Evolutionary conservation across 1,284 basidiomycete genomes (phyloP).

Genomic region (Moesziomyces aphidis): DNA sequence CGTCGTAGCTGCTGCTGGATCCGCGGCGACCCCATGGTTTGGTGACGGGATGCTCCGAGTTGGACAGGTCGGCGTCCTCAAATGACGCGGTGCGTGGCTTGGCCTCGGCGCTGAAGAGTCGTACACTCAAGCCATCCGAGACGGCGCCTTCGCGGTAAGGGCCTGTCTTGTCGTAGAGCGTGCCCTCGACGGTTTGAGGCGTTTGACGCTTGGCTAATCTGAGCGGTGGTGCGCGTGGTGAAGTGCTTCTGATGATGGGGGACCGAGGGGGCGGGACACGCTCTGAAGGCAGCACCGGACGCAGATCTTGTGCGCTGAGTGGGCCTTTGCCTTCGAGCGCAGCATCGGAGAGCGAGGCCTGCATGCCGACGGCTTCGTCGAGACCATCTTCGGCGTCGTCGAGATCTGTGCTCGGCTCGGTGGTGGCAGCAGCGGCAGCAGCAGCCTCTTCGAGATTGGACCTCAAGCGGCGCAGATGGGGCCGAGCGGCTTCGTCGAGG

Average conservation of each 20-base stretch:
- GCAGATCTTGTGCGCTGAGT: conserved; percentile 33
- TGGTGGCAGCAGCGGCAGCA: conserved; percentile 45
- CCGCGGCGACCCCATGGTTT: conserved; percentile 40
- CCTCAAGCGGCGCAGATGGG: conserved; percentile 27
- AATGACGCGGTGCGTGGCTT: conserved; percentile 22
- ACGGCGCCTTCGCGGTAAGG: conserved; percentile 63
- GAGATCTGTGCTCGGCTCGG: conserved; percentile 10
- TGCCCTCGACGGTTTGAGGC: conserved; percentile 62
- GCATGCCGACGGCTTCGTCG: conserved; percentile 20
- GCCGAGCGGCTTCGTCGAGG: conserved; percentile 37
- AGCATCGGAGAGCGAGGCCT: conserved; percentile 32
- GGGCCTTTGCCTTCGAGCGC: conserved; percentile 41
- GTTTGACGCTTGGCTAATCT: conserved; percentile 48
- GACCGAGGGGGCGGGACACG: conserved; percentile 7
- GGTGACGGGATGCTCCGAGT: conserved; percentile 43
- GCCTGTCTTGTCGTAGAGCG: conserved; percentile 63
- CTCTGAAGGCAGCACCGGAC: conserved; percentile 9
- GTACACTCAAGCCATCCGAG: conserved; percentile 63
- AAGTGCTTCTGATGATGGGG: conserved; percentile 12
- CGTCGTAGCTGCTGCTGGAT: conserved; percentile 33
- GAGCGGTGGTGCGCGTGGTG: conserved; percentile 43
- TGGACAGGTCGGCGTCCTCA: conserved; percentile 37
- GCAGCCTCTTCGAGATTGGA: conserved; percentile 52
- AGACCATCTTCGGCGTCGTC: conserved; percentile 18
- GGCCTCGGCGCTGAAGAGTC: conserved; percentile 52